Base-by-base conservation (phyloP, 192 early-diverging fungal species). In the Phycomyces blakesleeanus region DNA sequence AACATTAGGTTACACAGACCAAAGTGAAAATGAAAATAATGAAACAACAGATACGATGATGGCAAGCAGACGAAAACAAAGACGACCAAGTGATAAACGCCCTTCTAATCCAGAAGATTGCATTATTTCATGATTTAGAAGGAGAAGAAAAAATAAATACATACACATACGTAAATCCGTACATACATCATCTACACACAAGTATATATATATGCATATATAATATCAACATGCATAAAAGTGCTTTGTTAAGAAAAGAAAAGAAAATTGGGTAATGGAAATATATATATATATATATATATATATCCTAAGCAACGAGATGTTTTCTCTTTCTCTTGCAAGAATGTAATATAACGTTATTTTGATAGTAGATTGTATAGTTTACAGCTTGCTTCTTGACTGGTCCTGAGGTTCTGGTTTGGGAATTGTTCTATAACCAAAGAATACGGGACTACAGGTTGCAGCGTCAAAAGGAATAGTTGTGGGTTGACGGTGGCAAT, bases 91-190 rank as follows among this genome's bases (percentile, higher is more conserved):
- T 47, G 44, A 47, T 18, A 47, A 47, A 47, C 44, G 44, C 11
- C 44, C 44, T n/a, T 47, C 44, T 14, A 47, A 47, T 47, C 44
- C 44, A 14, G 44, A 47, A 18, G 44, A 47, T 47, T 47, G 44
- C 44, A 47, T 47, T 47, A 47, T 47, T 47, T 47, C 44, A 47
- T 47, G 29, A 34, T 34, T 34, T 34, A 34, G 29, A 34, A 7
- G 2, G 7, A 34, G 7, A 34, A 7, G 7, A 34, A 34, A 34
- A 7, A 34, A 34, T 34, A 34, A 34, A 34, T 34, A 34, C 29
- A 34, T 34, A 34, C 7, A 34, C 29, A 34, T 34, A 34, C 7
- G 7, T 34, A 34, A 34, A 34, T 34, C 2, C 29, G 29, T 34
- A 34, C 29, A 34, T 34, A 34, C 29, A 34, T 7, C 29, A 34